Evolutionary conservation across 2,329 filamentous ascomycete genomes (phyloP).

Genomic region (Phoma herbarum): DNA sequence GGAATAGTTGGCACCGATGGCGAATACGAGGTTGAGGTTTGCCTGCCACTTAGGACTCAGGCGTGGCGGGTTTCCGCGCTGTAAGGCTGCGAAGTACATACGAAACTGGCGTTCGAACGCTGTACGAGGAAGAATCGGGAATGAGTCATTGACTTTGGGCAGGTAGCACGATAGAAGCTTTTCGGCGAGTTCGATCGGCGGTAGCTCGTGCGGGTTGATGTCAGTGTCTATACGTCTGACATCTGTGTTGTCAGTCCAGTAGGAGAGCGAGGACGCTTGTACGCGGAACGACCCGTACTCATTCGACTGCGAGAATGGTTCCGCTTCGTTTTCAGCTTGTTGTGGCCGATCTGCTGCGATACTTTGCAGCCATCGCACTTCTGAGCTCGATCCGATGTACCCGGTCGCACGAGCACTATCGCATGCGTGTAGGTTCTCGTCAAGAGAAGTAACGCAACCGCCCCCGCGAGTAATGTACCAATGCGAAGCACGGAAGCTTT

Average conservation of each 20-base stretch:
- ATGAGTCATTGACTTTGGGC: constrained; percentile 48
- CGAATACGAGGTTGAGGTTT: constrained; percentile 54
- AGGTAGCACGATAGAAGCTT: constrained; percentile 49
- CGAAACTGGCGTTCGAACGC: constrained; percentile 47
- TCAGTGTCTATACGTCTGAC: constrained; percentile 29
- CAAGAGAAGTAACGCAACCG: constrained; percentile 32
- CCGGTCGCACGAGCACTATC: constrained; percentile 40
- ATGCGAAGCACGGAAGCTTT: too few species aligned
- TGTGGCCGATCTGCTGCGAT: constrained; percentile 12
- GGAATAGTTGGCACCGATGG: constrained; percentile 47
- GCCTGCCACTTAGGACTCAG: constrained; percentile 48
- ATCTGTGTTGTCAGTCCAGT: constrained; percentile 44
- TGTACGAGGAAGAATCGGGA: constrained; percentile 48
- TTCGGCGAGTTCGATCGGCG: constrained; percentile 42
- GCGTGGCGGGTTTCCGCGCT: constrained; percentile 26
- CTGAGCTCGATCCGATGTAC: constrained; percentile 44
- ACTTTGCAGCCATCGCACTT: constrained; percentile 45
- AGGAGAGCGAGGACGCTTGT: constrained; percentile 41
- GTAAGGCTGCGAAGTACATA: constrained; percentile 38
- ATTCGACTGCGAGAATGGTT: too few species aligned
- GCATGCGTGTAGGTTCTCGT: constrained; percentile 38
- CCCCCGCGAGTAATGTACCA: background rate
- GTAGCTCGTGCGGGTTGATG: constrained; percentile 45
- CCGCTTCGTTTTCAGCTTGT: too few species aligned
- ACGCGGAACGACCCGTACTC: background rate